Evolutionary conservation across 352 stramenopile genomes (phyloP).

Genomic region (Plasmopara muralis): DNA sequence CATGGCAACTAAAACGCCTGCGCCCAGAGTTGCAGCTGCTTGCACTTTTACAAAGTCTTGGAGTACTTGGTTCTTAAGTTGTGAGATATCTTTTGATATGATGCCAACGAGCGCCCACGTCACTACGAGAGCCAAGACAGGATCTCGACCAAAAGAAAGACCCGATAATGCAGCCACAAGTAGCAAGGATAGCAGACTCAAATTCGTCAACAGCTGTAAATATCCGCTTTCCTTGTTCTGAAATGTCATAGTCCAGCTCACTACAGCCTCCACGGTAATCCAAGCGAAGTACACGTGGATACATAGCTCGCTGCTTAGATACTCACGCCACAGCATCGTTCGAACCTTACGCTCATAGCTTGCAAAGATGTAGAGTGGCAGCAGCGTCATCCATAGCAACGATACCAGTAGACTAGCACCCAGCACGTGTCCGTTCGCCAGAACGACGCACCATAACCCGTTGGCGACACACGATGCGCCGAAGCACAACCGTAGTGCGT

Average conservation of each 20-base stretch:
- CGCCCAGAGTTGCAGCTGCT: no score
- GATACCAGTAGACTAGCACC: constrained; percentile 40
- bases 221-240: constrained; percentile 31
- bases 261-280: constrained; percentile 41
- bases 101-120: constrained; percentile 46
- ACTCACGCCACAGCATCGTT: constrained; percentile 45
- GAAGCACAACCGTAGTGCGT: constrained; percentile 7
- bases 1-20: constrained; percentile 4
- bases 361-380: constrained; percentile 61
- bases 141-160: constrained; percentile 44
- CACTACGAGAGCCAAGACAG: constrained; percentile 45
- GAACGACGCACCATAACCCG: constrained; percentile 45
- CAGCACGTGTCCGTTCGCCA: constrained; percentile 33
- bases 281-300: constrained; percentile 63
- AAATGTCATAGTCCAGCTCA: constrained; percentile 52
- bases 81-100: constrained; percentile 22
- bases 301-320: constrained; percentile 51
- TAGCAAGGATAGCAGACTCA: constrained; percentile 39
- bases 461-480: constrained; percentile 44
- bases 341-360: constrained; percentile 41
- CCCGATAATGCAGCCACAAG: constrained; percentile 35
- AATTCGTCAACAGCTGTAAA: constrained; percentile 36
- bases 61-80: no score
- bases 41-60: no score
- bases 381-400: constrained; percentile 49